Conservation (phyloP, 2,329 filamentous ascomycete genomes). For the Ceratocystis cacaofunesta region DNA sequence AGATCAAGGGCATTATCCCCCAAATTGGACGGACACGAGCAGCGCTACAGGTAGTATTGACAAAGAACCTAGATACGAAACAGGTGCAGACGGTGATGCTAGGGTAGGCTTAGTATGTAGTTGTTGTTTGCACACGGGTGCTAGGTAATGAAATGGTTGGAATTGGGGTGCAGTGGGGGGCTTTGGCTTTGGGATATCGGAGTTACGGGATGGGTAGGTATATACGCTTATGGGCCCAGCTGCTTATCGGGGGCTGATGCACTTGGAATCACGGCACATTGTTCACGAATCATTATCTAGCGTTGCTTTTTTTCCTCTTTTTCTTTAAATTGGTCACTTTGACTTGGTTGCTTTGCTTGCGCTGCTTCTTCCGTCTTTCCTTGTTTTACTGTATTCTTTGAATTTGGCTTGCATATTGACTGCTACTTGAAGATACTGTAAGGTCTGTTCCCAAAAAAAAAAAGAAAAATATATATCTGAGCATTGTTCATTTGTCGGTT, state of each 20-base stretch:
- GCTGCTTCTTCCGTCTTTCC: too few species aligned
- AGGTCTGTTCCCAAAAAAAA: not conserved
- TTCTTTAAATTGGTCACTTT: not conserved
- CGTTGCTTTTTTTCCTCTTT: not conserved
- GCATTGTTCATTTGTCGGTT: not conserved
- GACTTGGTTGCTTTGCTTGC: too few species aligned
- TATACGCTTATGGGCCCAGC: too few species aligned
- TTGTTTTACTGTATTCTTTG: not conserved
- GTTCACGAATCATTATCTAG: not conserved
- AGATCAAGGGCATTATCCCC: conserved; percentile 37
- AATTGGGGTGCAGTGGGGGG: not conserved
- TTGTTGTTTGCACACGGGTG: not conserved
- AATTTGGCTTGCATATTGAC: not conserved
- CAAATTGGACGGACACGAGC: conserved; percentile 35
- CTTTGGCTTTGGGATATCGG: not conserved
- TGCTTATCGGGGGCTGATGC: not conserved
- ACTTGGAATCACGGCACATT: not conserved
- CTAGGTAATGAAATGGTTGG: not conserved
- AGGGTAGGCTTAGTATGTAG: conserved; percentile 21
- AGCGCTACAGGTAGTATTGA: conserved; percentile 34
- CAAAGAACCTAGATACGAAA: conserved; percentile 30
- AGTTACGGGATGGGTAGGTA: too few species aligned
- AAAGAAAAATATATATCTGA: not conserved
- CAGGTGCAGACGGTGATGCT: conserved; percentile 36
- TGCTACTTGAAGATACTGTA: not conserved